Conservation (phyloP, 441 rosid species). For the Adansonia rubrostipa region DNA sequence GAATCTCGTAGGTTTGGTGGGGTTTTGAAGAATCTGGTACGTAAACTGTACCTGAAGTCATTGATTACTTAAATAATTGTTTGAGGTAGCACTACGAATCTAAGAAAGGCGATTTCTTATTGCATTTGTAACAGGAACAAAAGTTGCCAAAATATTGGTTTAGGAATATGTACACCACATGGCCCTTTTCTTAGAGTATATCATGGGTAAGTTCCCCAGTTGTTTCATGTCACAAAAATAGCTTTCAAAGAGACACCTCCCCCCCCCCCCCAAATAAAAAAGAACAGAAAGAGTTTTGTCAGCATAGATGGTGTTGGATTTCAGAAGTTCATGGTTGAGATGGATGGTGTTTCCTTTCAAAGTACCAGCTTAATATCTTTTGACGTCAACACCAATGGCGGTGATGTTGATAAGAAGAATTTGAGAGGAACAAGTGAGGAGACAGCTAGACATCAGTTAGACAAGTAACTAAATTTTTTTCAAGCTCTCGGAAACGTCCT, state of each 20-base stretch:
- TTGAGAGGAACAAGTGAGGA: slow-evolving; percentile 35
- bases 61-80: too few species aligned
- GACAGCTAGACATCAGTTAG: neutral
- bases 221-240: neutral
- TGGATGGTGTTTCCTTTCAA: slow-evolving; percentile 51
- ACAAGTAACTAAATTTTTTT: neutral
- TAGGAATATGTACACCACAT: slow-evolving; percentile 60
- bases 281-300: slow-evolving; percentile 37
- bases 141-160: slow-evolving; percentile 48
- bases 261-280: neutral
- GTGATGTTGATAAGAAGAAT: slow-evolving; percentile 35
- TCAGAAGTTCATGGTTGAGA: slow-evolving; percentile 52
- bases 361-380: slow-evolving; percentile 49
- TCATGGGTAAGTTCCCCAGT: slow-evolving; percentile 44
- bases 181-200: slow-evolving; percentile 64
- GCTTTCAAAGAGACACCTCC: neutral
- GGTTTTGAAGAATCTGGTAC: slow-evolving; percentile 62
- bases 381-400: slow-evolving; percentile 1
- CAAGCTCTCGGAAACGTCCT: slow-evolving; percentile 2
- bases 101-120: neutral
- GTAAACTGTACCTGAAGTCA: neutral
- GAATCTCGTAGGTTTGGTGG: slow-evolving; percentile 60
- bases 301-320: slow-evolving; percentile 54
- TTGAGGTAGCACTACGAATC: neutral
- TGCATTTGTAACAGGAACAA: slow-evolving; percentile 41